These are phyloP conservation scores for Bocquillonia castaneifolia DNA, from an alignment of 441 rosid species.

Conservation along the genomic window DNA sequence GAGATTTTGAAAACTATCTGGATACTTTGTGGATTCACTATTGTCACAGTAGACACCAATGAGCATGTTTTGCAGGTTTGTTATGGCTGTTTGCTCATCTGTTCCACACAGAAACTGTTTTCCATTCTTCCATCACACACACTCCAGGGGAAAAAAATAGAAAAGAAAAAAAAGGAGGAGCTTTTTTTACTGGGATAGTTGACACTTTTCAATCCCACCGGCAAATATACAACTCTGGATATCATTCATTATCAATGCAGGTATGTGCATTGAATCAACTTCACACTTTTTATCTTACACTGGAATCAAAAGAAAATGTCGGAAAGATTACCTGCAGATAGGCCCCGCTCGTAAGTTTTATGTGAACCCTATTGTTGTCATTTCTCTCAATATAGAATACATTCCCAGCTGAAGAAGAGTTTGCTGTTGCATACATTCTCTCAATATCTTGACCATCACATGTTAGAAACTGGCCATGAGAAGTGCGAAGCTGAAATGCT, in stretches of 20 bases:
- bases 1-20: neutral
- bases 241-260: neutral
- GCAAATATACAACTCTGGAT: neutral
- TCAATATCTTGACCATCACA: conserved; percentile 56
- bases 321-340: conserved; percentile 53
- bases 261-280: neutral
- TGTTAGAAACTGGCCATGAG: conserved; percentile 57
- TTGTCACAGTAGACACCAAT: neutral
- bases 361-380: conserved; percentile 39
- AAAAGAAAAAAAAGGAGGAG: neutral
- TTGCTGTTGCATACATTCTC: conserved; percentile 48
- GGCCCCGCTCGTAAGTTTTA: conserved; percentile 44
- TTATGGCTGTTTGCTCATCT: neutral
- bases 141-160: neutral
- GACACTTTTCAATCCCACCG: neutral
- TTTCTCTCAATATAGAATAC: conserved; percentile 53
- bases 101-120: neutral
- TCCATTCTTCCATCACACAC: neutral
- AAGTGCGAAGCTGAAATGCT: conserved; percentile 50
- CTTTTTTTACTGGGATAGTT: neutral
- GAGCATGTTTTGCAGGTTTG: neutral
- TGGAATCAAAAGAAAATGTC: neutral
- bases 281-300: neutral
- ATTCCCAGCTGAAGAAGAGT: conserved; percentile 41
- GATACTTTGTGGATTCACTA: neutral